phyloP scores from a whole-genome alignment of 1,284 basidiomycete species.

The Phenoliferia sp. region DNA sequence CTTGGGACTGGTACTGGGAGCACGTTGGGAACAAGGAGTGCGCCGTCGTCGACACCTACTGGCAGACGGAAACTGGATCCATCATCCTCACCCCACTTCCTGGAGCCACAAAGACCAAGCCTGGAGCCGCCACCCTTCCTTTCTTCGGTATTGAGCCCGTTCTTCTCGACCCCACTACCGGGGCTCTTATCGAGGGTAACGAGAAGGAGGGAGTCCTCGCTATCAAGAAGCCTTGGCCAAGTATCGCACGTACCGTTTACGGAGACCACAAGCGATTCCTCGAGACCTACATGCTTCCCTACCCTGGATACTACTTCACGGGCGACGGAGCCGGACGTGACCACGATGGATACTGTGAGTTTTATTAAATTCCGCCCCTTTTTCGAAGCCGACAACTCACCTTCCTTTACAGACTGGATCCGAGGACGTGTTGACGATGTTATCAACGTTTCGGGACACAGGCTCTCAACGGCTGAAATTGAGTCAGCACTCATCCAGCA shows the following conservation, averaged over 20 bases:
- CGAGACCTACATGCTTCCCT: constrained; percentile 89
- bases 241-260: constrained; percentile 90
- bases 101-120: constrained; percentile 91
- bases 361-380: not conserved
- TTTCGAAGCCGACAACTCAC: not conserved
- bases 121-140: constrained; percentile 91
- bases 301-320: constrained; percentile 87
- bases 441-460: constrained; percentile 86
- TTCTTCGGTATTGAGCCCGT: constrained; percentile 94
- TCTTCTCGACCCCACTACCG: constrained; percentile 77
- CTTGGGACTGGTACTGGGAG: constrained; percentile 98
- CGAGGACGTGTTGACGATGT: constrained; percentile 92
- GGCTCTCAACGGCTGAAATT: constrained; percentile 94
- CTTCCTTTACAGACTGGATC: constrained; percentile 51
- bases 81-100: constrained; percentile 94
- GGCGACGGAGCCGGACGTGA: constrained; percentile 94
- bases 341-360: constrained; percentile 74
- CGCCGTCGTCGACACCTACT: constrained; percentile 75
- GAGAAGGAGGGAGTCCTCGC: constrained; percentile 88
- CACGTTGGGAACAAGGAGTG: constrained; percentile 84
- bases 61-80: constrained; percentile 96
- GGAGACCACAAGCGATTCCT: constrained; percentile 86
- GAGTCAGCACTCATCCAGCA: constrained; percentile 93
- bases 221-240: constrained; percentile 86
- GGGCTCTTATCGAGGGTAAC: constrained; percentile 57